Conservation (phyloP, 257 asterid species). For the Solanum clarkiae region DNA sequence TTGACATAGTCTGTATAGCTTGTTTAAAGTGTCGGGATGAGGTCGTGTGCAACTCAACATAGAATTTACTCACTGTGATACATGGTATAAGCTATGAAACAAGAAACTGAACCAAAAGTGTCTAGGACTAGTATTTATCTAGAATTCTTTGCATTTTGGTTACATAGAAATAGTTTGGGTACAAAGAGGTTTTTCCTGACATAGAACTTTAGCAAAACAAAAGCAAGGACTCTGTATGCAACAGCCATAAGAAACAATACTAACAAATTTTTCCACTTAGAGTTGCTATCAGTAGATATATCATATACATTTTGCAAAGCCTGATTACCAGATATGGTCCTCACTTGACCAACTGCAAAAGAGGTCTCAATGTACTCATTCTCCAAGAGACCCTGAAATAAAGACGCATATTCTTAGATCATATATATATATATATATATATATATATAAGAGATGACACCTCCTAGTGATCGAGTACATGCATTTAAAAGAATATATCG, state of each 20-base stretch:
- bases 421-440: background rate
- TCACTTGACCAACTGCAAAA: constrained; percentile 79
- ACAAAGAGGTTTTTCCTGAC: constrained; percentile 30
- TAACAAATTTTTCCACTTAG: constrained; percentile 77
- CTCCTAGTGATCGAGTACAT: background rate
- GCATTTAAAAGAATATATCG: background rate
- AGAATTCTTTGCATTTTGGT: constrained; percentile 24
- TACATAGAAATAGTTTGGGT: constrained; percentile 29
- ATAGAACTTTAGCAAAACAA: constrained; percentile 43
- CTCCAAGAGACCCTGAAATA: constrained; percentile 82
- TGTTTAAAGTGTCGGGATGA: background rate
- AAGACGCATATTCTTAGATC: background rate
- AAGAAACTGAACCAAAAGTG: background rate
- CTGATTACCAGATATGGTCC: constrained; percentile 73
- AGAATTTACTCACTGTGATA: background rate
- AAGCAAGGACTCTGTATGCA: constrained; percentile 56
- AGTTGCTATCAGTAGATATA: constrained; percentile 37
- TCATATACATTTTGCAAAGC: constrained; percentile 70
- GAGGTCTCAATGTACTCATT: constrained; percentile 73
- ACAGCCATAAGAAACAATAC: constrained; percentile 64
- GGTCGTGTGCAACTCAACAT: background rate
- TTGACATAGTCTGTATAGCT: too few species aligned
- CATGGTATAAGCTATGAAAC: background rate
- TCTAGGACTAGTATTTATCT: constrained; percentile 14
- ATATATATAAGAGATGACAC: background rate